phyloP scores from a whole-genome alignment of 495 filamentous ascomycete genomes.

The Letharia columbiana region DNA sequence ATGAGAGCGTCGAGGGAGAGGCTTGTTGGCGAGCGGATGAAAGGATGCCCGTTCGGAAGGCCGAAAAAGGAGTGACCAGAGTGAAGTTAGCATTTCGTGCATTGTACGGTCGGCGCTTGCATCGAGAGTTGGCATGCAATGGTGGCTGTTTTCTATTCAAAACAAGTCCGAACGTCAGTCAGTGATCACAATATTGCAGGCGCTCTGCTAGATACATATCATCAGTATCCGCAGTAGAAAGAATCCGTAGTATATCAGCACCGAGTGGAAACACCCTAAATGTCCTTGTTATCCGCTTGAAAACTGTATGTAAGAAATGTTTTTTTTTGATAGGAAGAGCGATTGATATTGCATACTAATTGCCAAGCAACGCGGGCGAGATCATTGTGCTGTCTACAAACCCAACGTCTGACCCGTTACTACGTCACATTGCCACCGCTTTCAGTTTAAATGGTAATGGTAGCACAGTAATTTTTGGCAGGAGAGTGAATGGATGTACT shows the following conservation, averaged over 20 bases:
- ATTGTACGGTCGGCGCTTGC: background rate
- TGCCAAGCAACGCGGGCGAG: too few species aligned
- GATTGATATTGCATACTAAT: too few species aligned
- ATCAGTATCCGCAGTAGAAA: background rate
- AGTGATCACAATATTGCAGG: background rate
- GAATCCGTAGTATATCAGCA: background rate
- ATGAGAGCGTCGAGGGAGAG: constrained; percentile 35
- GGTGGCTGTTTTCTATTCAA: background rate
- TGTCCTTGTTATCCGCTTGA: too few species aligned
- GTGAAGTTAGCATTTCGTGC: background rate
- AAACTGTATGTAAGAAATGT: too few species aligned
- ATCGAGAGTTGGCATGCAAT: background rate
- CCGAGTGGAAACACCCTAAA: background rate
- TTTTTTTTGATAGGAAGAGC: too few species aligned
- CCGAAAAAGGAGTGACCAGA: constrained; percentile 8
- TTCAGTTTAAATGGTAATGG: too few species aligned
- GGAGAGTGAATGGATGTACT: too few species aligned
- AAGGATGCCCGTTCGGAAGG: constrained; percentile 46
- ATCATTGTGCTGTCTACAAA: too few species aligned
- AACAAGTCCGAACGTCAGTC: background rate
- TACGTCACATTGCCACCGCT: too few species aligned
- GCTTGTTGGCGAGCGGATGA: constrained; percentile 35
- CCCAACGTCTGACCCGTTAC: too few species aligned
- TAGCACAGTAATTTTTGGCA: too few species aligned
- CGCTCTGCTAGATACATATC: background rate